These are phyloP conservation scores for Starmera caribaea DNA, from an alignment of 805 yeast genomes.

Conservation along the genomic window DNA sequence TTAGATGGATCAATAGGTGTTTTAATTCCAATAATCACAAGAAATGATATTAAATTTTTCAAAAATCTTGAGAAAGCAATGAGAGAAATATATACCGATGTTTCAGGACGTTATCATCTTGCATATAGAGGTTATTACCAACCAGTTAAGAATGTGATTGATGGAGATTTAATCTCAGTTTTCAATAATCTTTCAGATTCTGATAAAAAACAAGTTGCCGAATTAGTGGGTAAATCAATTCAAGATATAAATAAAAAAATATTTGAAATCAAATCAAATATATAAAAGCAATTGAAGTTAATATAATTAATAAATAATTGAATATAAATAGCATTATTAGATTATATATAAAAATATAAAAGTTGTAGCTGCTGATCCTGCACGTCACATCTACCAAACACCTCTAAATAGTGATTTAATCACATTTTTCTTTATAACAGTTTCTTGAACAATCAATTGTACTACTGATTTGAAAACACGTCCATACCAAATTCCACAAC, in stretches of 20 bases:
- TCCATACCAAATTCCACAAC: slow-evolving; percentile 59
- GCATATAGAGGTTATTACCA: slow-evolving; percentile 70
- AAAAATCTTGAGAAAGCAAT: slow-evolving; percentile 41
- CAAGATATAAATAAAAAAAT: slow-evolving; percentile 42
- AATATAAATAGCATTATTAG: background rate
- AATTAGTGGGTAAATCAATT: slow-evolving; percentile 35
- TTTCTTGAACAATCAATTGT: slow-evolving; percentile 53
- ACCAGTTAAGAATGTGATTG: slow-evolving; percentile 70
- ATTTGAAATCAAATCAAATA: slow-evolving; percentile 36
- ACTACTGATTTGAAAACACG: slow-evolving; percentile 56
- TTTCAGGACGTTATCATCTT: slow-evolving; percentile 54
- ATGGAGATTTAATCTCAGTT: slow-evolving; percentile 78
- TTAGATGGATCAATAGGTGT: slow-evolving; percentile 76
- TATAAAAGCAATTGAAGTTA: slow-evolving; percentile 2
- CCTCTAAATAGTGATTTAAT: slow-evolving; percentile 54
- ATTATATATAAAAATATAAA: background rate
- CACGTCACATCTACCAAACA: slow-evolving; percentile 1
- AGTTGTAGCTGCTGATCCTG: background rate
- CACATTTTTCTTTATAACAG: slow-evolving; percentile 38
- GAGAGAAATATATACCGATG: slow-evolving; percentile 17
- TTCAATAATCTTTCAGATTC: slow-evolving; percentile 11
- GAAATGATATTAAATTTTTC: slow-evolving; percentile 53
- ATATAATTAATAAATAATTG: background rate
- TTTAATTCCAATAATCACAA: slow-evolving; percentile 55
- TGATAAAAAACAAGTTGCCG: slow-evolving; percentile 12